phyloP scores from a whole-genome alignment of 2,329 filamentous ascomycete species.

The Penicillium psychrosexuale region DNA sequence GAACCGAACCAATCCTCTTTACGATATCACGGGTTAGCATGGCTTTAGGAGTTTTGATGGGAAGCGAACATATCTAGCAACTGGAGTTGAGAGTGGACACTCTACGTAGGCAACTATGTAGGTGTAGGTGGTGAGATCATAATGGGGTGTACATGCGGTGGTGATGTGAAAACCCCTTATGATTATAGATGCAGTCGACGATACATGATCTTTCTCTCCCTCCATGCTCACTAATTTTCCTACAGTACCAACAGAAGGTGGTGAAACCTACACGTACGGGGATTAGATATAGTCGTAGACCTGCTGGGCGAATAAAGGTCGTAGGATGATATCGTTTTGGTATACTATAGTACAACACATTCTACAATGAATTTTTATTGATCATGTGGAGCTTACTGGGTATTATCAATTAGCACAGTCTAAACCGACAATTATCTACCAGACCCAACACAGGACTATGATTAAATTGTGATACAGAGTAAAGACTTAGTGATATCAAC shows the following conservation, averaged over 20 bases:
- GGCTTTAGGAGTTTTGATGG: conserved; percentile 11
- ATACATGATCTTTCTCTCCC: conserved; percentile 1
- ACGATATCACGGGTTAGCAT: conserved; percentile 14
- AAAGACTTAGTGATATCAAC: no score
- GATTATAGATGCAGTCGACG: neutral
- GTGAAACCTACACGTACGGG: no score
- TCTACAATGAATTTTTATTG: no score
- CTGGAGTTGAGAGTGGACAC: conserved; percentile 1
- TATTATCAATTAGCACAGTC: neutral
- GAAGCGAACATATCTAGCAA: conserved; percentile 3
- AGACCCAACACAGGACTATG: no score
- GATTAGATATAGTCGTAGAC: neutral
- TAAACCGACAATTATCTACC: neutral
- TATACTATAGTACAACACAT: neutral
- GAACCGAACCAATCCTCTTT: conserved; percentile 2
- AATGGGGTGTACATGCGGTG: neutral
- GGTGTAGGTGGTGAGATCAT: neutral
- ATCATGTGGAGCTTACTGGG: neutral
- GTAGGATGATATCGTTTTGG: neutral
- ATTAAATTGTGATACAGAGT: no score
- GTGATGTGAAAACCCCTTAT: neutral
- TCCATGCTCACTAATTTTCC: neutral
- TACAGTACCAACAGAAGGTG: neutral
- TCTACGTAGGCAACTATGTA: neutral
- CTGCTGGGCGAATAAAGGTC: neutral